phyloP scores from a whole-genome alignment of 352 stramenopile species.

The Globisporangium nunn region DNA sequence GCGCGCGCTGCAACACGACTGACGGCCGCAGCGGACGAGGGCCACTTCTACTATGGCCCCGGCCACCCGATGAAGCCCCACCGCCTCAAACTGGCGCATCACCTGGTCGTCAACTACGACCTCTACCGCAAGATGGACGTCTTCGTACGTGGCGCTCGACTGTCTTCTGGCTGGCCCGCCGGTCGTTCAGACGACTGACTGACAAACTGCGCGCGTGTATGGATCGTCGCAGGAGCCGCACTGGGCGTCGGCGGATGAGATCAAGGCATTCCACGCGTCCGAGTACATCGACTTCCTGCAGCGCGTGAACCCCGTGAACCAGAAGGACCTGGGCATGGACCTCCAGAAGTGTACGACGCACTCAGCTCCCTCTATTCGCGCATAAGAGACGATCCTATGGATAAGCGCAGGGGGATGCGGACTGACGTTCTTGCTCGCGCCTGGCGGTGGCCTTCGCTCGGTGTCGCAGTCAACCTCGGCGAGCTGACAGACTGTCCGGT shows the following conservation, averaged over 20 bases:
- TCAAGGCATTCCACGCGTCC: constrained; percentile 95
- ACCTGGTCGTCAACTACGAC: constrained; percentile 97
- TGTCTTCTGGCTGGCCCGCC: no score
- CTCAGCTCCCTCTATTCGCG: neutral
- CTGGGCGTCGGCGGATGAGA: constrained; percentile 87
- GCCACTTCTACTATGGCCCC: constrained; percentile 96
- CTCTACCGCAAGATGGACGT: constrained; percentile 99
- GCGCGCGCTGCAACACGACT: neutral
- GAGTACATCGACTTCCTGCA: constrained; percentile 98
- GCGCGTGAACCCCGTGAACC: constrained; percentile 92
- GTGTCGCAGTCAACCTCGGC: constrained; percentile 88
- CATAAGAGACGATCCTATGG: no score
- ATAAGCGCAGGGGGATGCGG: neutral
- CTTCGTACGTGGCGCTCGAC: constrained; percentile 66
- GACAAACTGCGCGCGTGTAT: neutral
- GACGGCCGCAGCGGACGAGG: constrained; percentile 80
- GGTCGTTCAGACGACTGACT: no score
- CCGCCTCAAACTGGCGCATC: constrained; percentile 96
- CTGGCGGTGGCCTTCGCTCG: no score
- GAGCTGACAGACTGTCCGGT: constrained; percentile 97
- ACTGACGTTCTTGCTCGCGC: neutral
- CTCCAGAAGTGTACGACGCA: constrained; percentile 60
- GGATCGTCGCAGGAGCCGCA: constrained; percentile 51
- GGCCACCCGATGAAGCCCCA: constrained; percentile 97
- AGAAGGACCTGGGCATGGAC: constrained; percentile 72